Base-by-base conservation (phyloP, 2,329 filamentous ascomycete species). In the Fusarium sp. region DNA sequence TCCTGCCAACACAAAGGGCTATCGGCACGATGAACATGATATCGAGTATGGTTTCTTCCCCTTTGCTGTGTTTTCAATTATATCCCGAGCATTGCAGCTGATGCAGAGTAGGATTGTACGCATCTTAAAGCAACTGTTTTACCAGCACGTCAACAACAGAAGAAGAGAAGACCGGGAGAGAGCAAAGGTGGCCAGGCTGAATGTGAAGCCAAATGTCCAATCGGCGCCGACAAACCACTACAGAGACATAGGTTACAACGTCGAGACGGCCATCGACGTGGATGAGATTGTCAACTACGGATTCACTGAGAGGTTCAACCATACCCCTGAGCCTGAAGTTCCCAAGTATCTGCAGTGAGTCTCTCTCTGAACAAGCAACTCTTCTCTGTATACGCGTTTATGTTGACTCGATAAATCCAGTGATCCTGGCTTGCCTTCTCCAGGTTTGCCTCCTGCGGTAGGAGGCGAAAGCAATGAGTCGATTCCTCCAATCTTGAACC, bases 71-170 rank as follows among this genome's bases (percentile, higher is more conserved):
- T 9, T 6, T 3, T 8, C 9, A 37, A 6, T 37, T 21, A 37
- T 21, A 19, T 37, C n/a, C n/a, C 10, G 9, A 32, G 11, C 23
- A 11, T 9, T 25, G 11, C 9, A 10, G 9, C 35, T 46, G 2
- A 52, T n/a, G 1, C 11, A 9, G 8, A 14, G 8, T 37, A 57
- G 52, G 13, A 10, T 57, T 19, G 19, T 23, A 11, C 21, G 36
- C 14, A 33, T 42, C 17, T 27, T 57, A 25, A 55, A 23, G 25
- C 53, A 36, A 33, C 42, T 55, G 6, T 41, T 41, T 19, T 52
- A 37, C n/a, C 32, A n/a, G n/a, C 32, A 52, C 27, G 19, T 39
- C 21, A 17, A 32, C 25, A 39, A 53, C 49, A 53, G 21, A 32
- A 45, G 29, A 15, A 27, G 17, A 13, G 10, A 27, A 10, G 10